Base-by-base conservation (phyloP, 2,329 filamentous ascomycete species). In the Neofusicoccum laricinum region DNA sequence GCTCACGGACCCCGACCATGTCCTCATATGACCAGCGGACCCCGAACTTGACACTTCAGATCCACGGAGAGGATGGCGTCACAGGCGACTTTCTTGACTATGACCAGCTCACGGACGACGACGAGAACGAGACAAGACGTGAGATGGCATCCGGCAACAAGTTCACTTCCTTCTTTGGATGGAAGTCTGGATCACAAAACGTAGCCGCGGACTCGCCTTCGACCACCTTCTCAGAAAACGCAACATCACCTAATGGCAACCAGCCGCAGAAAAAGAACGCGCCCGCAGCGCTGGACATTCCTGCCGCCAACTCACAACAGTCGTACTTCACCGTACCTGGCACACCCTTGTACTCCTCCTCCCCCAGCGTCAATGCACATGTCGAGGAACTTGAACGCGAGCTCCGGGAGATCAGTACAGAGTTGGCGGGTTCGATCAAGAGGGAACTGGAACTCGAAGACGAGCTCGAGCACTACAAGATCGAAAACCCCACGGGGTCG, bases 381-480 rank as follows among this genome's bases (percentile, higher is more conserved):
- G 85, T 96, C 72, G 88, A 92, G 75, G 92, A 96, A 75, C 89
- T 99, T 82, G 95, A 99, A 81, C 90, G 93, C 75, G 95, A 99
- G 82, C 79, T 99, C 69, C 92, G 92, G 71, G 91, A 94, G 77
- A 94, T 99, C 79, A 96, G 92, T 81, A 86, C 89, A 66, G 95
- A 99, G 83, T 83, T 99, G 75, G 95, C 95, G 38, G 86, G 88
- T 69, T 98, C 95, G 32, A 98, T 99, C 73, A 88, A 91, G 71
- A 88, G 95, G 66, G 95, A 99, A 80, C 94, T 99, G 86, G 95
- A 99, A 70, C 79, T 99, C 36, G 95, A 99, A 77, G 95, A 99
- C 76, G 84, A 98, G 51, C 89, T 98, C 0, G 95, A 99, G 69
- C 85, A 90, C 65, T 80, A 96, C 70, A 93, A 97, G 75, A 81